These are phyloP conservation scores for Ceratocystis eucalypticola DNA, from an alignment of 2,329 filamentous ascomycete species.

Conservation along the genomic window DNA sequence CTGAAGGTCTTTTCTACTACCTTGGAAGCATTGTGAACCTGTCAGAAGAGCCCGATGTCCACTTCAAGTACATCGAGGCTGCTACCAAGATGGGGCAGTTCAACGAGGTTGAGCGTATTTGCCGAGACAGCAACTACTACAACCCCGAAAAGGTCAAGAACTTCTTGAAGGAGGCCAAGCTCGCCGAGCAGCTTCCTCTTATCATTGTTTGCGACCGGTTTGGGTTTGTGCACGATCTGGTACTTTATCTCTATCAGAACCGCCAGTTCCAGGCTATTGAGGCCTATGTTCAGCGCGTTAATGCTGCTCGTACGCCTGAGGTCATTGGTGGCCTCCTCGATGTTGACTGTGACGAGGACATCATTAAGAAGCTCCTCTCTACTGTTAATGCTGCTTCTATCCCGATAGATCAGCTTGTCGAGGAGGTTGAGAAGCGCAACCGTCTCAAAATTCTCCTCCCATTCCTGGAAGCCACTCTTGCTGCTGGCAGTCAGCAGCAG, in stretches of 20 bases:
- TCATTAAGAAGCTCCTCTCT: constrained; percentile 81
- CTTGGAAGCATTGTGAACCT: constrained; percentile 95
- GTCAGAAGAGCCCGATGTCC: constrained; percentile 85
- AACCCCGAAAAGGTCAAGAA: constrained; percentile 97
- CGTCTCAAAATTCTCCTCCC: constrained; percentile 87
- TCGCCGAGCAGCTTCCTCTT: constrained; percentile 83
- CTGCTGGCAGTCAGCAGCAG: constrained; percentile 84
- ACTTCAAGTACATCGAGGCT: constrained; percentile 99
- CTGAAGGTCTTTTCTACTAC: constrained; percentile 96
- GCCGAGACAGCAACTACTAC: constrained; percentile 79
- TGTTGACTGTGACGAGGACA: constrained; percentile 90
- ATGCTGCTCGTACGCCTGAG: constrained; percentile 77
- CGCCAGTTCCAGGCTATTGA: constrained; percentile 99
- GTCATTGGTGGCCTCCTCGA: constrained; percentile 89
- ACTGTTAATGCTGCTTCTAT: constrained; percentile 77
- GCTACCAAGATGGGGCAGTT: constrained; percentile 88
- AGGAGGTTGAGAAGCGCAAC: constrained; percentile 91
- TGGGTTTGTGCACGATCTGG: constrained; percentile 94
- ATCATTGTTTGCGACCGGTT: constrained; percentile 99
- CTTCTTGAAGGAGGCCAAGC: constrained; percentile 90
- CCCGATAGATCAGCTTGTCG: constrained; percentile 85
- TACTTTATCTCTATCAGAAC: constrained; percentile 95
- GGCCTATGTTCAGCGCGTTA: constrained; percentile 93
- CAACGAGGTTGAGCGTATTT: constrained; percentile 93
- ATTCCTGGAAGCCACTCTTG: constrained; percentile 86